Evolutionary conservation across 805 yeast species (phyloP).

Genomic region (Maudiozyma barnettii): DNA sequence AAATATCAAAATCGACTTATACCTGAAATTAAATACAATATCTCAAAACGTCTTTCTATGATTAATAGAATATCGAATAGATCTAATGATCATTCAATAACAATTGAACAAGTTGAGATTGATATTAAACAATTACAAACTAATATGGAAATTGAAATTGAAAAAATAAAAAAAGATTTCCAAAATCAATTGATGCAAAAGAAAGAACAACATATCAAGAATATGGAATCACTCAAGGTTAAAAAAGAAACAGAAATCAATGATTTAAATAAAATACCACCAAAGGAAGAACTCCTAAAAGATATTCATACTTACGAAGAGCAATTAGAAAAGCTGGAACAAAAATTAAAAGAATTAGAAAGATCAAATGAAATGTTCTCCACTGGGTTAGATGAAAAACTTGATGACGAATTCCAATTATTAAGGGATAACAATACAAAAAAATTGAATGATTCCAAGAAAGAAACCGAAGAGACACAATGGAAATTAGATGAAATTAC

Average conservation of each 20-base stretch:
- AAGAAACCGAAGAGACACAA: neutral
- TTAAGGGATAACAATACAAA: neutral
- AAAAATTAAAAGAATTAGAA: neutral
- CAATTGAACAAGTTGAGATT: constrained; percentile 3
- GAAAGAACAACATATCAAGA: constrained; percentile 10
- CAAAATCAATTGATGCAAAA: neutral
- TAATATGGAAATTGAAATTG: constrained; percentile 14
- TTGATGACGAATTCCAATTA: neutral
- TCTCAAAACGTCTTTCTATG: constrained; percentile 17
- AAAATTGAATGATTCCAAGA: neutral
- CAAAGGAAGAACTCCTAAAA: constrained; percentile 14
- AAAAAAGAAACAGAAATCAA: constrained; percentile 14
- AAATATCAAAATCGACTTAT: constrained; percentile 10
- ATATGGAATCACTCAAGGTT: constrained; percentile 15
- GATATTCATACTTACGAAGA: constrained; percentile 1
- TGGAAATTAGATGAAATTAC: neutral
- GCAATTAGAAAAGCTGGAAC: neutral
- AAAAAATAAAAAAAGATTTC: neutral
- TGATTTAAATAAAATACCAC: constrained; percentile 14
- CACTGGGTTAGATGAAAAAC: constrained; percentile 1
- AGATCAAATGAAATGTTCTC: neutral
- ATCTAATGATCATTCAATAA: constrained; percentile 1
- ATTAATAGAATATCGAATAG: constrained; percentile 17
- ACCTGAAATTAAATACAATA: constrained; percentile 22
- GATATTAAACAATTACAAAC: constrained; percentile 6